A percentile compares a stretch with the other conserved stretches of the same genome.
Conservation (phyloP, 768 basidiomycete species). For the Rhizopogon vulgaris region DNA sequence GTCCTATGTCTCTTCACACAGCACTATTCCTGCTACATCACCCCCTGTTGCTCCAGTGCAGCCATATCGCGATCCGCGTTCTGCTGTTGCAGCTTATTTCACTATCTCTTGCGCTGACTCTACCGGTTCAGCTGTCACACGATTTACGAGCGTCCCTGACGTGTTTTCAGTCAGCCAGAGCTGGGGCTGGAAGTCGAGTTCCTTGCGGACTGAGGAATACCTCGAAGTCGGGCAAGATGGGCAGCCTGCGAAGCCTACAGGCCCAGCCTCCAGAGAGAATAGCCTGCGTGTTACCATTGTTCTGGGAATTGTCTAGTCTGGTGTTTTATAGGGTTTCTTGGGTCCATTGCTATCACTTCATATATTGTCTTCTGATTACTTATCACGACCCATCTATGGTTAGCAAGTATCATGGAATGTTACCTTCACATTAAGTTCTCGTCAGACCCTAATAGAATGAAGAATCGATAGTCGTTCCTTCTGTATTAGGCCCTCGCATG, state of each 20-base stretch:
- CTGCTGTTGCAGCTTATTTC: conserved; percentile 74
- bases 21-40: conserved; percentile 34
- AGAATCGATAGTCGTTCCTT: too few relatives aligned
- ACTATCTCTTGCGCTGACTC: conserved; percentile 75
- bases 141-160: conserved; percentile 84
- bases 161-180: conserved; percentile 79
- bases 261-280: conserved; percentile 34
- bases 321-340: not conserved
- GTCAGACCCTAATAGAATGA: too few relatives aligned
- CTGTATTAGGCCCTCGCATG: too few relatives aligned
- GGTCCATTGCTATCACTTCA: not conserved
- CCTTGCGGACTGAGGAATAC: conserved; percentile 47
- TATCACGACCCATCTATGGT: not conserved
- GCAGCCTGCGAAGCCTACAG: conserved; percentile 23
- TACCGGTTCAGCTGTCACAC: conserved; percentile 74
- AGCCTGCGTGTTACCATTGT: conserved; percentile 79
- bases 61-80: conserved; percentile 72
- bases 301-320: conserved; percentile 58
- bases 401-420: not conserved
- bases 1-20: conserved; percentile 18
- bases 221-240: conserved; percentile 31
- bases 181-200: conserved; percentile 87
- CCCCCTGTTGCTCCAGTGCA: conserved; percentile 47
- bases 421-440: too few relatives aligned
- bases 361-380: not conserved